A percentile compares a stretch with the other conserved stretches of the same genome.
phyloP scores from a whole-genome alignment of 257 asterid genomes.

The Oldenlandia corymbosa region DNA sequence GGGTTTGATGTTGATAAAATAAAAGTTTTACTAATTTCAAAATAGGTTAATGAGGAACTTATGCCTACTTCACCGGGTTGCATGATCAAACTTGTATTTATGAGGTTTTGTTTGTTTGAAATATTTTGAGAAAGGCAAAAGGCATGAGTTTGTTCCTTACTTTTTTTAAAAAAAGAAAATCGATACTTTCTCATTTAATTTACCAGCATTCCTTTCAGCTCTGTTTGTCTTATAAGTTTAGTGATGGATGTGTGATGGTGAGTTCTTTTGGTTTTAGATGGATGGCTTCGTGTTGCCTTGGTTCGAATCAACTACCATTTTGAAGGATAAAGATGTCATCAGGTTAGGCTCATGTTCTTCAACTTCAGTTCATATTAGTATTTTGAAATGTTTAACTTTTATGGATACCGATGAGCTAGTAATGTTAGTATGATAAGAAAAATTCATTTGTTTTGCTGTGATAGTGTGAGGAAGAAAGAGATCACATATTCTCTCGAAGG shows the following conservation, averaged over 20 bases:
- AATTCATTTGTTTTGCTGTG: slow-evolving; percentile 6
- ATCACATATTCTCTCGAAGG: slow-evolving; percentile 38
- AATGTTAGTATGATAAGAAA: neutral
- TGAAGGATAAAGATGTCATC: slow-evolving; percentile 65
- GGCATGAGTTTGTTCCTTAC: neutral
- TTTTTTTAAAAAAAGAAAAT: too few species aligned
- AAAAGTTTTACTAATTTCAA: neutral
- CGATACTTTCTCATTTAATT: neutral
- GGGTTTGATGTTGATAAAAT: neutral
- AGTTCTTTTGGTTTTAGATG: slow-evolving; percentile 41
- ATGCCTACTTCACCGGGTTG: neutral
- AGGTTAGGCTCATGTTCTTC: slow-evolving; percentile 41
- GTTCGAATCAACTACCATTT: slow-evolving; percentile 57
- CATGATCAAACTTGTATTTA: neutral
- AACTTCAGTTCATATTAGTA: neutral
- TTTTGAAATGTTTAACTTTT: neutral
- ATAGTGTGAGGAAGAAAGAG: slow-evolving; percentile 60
- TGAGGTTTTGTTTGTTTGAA: neutral
- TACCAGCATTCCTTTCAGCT: neutral
- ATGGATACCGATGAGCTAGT: neutral
- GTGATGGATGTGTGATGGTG: neutral
- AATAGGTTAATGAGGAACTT: neutral
- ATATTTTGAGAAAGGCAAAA: neutral
- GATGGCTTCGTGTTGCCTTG: slow-evolving; percentile 77
- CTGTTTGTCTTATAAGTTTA: neutral